These are phyloP conservation scores for Yamadazyma pseudoaaseri DNA, from an alignment of 1,139 yeast species.

Conservation along the genomic window DNA sequence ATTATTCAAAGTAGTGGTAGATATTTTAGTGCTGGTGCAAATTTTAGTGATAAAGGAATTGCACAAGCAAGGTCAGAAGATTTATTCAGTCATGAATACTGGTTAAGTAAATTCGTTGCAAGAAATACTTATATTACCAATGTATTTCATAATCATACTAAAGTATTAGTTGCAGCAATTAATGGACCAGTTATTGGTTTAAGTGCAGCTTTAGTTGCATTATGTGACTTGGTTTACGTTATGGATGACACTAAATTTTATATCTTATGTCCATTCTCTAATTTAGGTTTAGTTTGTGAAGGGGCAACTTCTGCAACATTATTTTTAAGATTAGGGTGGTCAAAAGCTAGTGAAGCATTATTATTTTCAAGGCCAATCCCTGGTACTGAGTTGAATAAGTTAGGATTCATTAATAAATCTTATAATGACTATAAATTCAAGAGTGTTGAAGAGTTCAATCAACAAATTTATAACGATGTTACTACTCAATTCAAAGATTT, in stretches of 20 bases:
- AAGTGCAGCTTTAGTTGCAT: conserved; percentile 68
- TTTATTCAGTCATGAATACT: conserved; percentile 47
- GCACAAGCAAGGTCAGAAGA: conserved; percentile 22
- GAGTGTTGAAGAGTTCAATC: conserved; percentile 61
- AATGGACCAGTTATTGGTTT: conserved; percentile 91
- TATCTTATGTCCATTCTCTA: conserved; percentile 75
- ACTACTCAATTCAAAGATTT: conserved; percentile 45
- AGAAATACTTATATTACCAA: conserved; percentile 71
- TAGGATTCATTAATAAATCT: conserved; percentile 63
- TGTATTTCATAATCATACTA: conserved; percentile 68
- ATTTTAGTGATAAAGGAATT: conserved; percentile 42
- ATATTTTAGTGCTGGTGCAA: conserved; percentile 86
- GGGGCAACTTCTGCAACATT: conserved; percentile 75
- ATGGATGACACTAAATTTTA: conserved; percentile 56
- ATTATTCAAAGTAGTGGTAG: conserved; percentile 71
- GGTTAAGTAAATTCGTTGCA: conserved; percentile 62
- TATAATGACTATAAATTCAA: conserved; percentile 41
- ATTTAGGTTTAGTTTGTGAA: conserved; percentile 81
- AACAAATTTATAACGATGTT: conserved; percentile 48
- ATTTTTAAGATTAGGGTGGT: conserved; percentile 69
- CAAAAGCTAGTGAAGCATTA: conserved; percentile 72
- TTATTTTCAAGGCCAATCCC: conserved; percentile 65
- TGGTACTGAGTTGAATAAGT: conserved; percentile 55
- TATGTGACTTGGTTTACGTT: conserved; percentile 76
- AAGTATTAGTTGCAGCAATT: conserved; percentile 70